Evolutionary conservation across 805 yeast genomes (phyloP), one percentile per base, ranked within the genome.

Genomic region (Sugiyamaella smithiae): DNA sequence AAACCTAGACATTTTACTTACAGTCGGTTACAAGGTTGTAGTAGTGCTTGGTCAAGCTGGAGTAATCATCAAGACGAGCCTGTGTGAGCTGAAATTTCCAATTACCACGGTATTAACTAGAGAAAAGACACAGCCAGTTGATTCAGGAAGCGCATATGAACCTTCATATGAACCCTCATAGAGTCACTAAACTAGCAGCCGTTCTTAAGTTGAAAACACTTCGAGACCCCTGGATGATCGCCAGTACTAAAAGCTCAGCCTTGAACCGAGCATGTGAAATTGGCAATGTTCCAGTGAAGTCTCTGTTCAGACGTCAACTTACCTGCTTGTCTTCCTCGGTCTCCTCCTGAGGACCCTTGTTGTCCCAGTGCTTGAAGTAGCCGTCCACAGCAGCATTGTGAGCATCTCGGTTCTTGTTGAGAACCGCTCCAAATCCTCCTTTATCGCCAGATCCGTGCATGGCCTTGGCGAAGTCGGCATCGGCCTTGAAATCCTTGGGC

Each of bases 291-390:
- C n/a, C n/a, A n/a, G n/a, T n/a, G n/a, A n/a, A n/a, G n/a, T n/a
- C n/a, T n/a, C n/a, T n/a, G n/a, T n/a, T n/a, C n/a, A n/a, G n/a
- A n/a, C n/a, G n/a, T 26, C 4, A 11, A 33, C 35, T 45, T 24
- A 47, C 47, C 59, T 63, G 59, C 57, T 64, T 57, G 70, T 66
- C 77, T 60, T 45, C 78, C 72, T 72, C 89, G 85, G 64, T 93
- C 85, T 53, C 72, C 20, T 77, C 81, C 51, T 77, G 67, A 58
- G 81, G 81, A 23, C 64, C 83, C 67, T 86, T 86, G 63, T 95
- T 95, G 65, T 91, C 96, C 98, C 98, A 91, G 73, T 89, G 95
- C 74, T 88, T 87, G 78, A 93, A 85, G 71, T 93, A 91, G 51
- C 93, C 96, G 56, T 81, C 84, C 57, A 81, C 82, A 46, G 97